phyloP scores from a whole-genome alignment of 23 red algal genomes.

The Gracilaria gracilis region DNA sequence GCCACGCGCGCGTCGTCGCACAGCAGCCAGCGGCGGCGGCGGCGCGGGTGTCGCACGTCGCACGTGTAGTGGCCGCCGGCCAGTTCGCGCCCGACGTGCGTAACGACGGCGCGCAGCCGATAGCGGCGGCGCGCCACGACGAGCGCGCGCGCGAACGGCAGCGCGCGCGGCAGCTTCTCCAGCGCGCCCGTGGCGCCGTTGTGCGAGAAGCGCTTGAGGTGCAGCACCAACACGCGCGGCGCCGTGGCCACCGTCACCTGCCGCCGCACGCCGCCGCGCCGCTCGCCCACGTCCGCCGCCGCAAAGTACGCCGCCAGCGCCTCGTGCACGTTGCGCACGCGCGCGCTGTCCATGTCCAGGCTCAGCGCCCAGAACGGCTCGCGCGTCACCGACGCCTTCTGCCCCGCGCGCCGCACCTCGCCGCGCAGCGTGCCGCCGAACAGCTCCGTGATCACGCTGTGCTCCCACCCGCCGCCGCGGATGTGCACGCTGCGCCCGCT shows the following conservation, averaged over 20 bases:
- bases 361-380: slow-evolving; percentile 91
- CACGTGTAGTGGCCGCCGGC: slow-evolving; percentile 91
- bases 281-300: slow-evolving; percentile 80
- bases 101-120: slow-evolving; percentile 82
- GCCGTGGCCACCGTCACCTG: slow-evolving; percentile 62
- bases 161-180: slow-evolving; percentile 63
- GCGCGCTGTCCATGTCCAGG: slow-evolving; percentile 78
- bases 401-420: slow-evolving; percentile 74
- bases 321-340: slow-evolving; percentile 64
- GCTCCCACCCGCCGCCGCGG: slow-evolving; percentile 48
- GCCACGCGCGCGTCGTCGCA: slow-evolving; percentile 83
- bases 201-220: slow-evolving; percentile 89
- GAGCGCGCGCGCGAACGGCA: slow-evolving; percentile 69
- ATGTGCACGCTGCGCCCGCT: slow-evolving; percentile 79
- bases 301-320: slow-evolving; percentile 86
- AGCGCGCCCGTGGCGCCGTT: slow-evolving; percentile 55
- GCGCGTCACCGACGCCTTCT: slow-evolving; percentile 83
- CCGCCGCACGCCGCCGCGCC: slow-evolving; percentile 57
- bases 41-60: slow-evolving; percentile 71
- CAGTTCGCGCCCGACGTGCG: slow-evolving; percentile 79
- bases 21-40: slow-evolving; percentile 45
- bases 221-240: slow-evolving; percentile 85
- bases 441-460: slow-evolving; percentile 60
- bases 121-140: slow-evolving; percentile 37
- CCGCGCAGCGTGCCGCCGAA: slow-evolving; percentile 86